A percentile compares a stretch with the other conserved stretches of the same genome.
Evolutionary conservation across 345 rosid genomes (phyloP).

Genomic region (Dipteronia sinensis): DNA sequence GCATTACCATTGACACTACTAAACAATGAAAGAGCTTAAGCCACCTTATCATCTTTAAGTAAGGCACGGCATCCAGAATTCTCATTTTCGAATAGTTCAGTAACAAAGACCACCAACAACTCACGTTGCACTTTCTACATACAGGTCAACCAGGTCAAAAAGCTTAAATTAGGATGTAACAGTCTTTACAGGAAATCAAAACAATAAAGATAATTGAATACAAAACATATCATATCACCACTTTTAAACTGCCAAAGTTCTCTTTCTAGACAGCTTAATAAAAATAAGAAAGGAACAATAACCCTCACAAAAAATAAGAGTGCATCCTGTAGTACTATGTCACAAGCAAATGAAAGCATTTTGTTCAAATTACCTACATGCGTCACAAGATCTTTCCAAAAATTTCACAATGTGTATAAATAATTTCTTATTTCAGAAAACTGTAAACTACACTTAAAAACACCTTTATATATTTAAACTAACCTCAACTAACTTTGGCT

Average conservation of each 20-base stretch:
- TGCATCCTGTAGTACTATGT: neutral
- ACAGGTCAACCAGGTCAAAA: conserved; percentile 21
- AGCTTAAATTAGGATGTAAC: conserved; percentile 7
- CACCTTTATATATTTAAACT: conserved; percentile 27
- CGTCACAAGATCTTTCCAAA: neutral
- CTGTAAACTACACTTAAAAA: neutral
- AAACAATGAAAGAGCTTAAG: conserved; percentile 1
- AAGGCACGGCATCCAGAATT: conserved; percentile 86
- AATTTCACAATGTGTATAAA: neutral
- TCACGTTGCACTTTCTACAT: conserved; percentile 91
- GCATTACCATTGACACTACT: neutral
- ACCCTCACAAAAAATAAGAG: conserved; percentile 2
- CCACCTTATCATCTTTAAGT: conserved; percentile 94
- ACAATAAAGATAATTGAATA: no score
- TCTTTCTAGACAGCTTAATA: neutral
- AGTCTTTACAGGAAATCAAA: neutral
- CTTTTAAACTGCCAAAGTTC: neutral
- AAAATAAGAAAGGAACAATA: neutral
- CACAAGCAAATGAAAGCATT: neutral
- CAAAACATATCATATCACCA: neutral
- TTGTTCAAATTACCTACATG: neutral
- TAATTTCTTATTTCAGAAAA: neutral
- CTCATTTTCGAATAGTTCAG: conserved; percentile 81
- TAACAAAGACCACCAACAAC: conserved; percentile 64
- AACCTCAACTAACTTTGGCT: conserved; percentile 91